These are phyloP conservation scores for Eimeria tenella DNA, from an alignment of 169 alveolate species.

Conservation along the genomic window DNA sequence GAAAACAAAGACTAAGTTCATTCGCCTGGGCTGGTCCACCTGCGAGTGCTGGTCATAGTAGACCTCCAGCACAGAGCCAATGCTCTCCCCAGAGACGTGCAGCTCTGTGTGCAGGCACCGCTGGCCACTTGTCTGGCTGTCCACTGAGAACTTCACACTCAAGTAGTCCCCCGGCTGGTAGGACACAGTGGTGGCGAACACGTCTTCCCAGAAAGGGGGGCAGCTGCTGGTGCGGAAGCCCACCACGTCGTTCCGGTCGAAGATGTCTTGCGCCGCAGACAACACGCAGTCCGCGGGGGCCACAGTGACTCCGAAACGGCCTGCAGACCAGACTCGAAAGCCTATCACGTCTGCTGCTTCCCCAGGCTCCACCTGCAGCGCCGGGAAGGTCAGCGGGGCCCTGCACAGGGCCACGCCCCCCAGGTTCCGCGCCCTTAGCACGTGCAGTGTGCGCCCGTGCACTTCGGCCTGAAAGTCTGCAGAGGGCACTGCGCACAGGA, in stretches of 20 bases:
- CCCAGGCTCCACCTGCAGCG: constrained; percentile 80
- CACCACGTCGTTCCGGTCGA: constrained; percentile 94
- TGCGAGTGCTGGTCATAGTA: constrained; percentile 91
- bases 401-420: constrained; percentile 94
- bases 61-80: constrained; percentile 94
- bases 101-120: constrained; percentile 92
- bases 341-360: constrained; percentile 86
- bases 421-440: constrained; percentile 86
- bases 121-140: constrained; percentile 83
- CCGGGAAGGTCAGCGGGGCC: constrained; percentile 91
- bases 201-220: constrained; percentile 86
- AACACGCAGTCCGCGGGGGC: constrained; percentile 94
- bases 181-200: constrained; percentile 90
- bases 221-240: constrained; percentile 89
- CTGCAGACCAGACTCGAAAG: constrained; percentile 89
- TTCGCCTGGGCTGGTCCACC: constrained; percentile 88
- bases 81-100: constrained; percentile 92
- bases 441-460: constrained; percentile 85
- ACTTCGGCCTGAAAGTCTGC: constrained; percentile 89
- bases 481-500: constrained; percentile 86
- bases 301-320: constrained; percentile 94
- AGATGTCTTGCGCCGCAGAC: constrained; percentile 89
- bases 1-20: constrained; percentile 92
- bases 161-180: constrained; percentile 89
- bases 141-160: constrained; percentile 89